Base-by-base conservation (phyloP, 179 eudicot genomes). In the Sideroxylon spinosum region DNA sequence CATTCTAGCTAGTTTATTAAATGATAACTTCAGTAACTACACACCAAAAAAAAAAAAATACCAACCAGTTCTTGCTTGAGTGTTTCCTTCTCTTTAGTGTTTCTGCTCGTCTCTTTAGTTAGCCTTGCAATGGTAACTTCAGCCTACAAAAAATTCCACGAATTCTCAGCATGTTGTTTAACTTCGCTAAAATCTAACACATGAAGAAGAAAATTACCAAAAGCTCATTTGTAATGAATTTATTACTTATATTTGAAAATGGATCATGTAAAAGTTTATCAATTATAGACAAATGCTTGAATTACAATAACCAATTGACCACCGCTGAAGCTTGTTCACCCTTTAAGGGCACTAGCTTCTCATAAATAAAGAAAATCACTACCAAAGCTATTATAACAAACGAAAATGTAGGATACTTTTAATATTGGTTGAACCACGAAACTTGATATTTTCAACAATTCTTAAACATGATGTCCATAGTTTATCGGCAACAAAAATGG, bases 41-140 rank as follows among this genome's bases (percentile, higher is more conserved):
- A 17, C 9, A n/a, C 10, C 10, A n/a, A 60, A n/a, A 16, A 25
- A 75, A 3, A 28, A 29, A 9, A 76, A 64, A 19, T 44, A 67
- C 74, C 59, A 78, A 91, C 97, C 92, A 90, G 81, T 80, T 93
- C 88, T 82, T 87, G 89, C 83, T 84, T 85, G 77, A 88, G 81
- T 1, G 65, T 77, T 73, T 86, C 90, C 81, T 78, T 86, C 76
- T 91, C 95, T 78, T 84, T 87, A 71, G 86, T 50, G 79, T 83
- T 77, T 56, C 49, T 79, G 79, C 80, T 84, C 80, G 82, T 89
- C 83, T 92, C 92, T 76, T 89, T 89, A 61, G 81, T 87, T 70
- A 91, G 76, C 79, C 81, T 89, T 55, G 68, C 14, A 66, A 91
- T 90, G n/a, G 81, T 90, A 55, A 59, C 53, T 74, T 83, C 87